Conservation (phyloP, 2,329 filamentous ascomycete species). For the Dichotomopilus funicola region DNA sequence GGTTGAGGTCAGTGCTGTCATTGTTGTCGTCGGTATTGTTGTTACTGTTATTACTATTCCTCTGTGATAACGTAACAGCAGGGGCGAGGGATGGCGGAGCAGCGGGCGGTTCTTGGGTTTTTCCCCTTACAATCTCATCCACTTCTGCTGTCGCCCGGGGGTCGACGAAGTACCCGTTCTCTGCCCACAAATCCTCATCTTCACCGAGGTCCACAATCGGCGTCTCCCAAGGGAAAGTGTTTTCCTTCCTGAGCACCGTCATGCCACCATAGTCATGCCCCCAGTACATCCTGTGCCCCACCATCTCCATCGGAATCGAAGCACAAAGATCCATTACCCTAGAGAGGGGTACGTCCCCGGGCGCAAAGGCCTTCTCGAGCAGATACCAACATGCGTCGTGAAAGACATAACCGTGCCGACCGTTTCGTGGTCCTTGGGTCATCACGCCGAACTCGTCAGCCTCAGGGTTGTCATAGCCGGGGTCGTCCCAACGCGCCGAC, state of each 20-base stretch:
- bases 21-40: too few relatives aligned
- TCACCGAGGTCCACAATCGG: background rate
- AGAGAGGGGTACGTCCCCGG: background rate
- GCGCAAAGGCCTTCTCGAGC: background rate
- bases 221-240: background rate
- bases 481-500: constrained; percentile 2
- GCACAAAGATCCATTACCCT: background rate
- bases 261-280: constrained; percentile 1
- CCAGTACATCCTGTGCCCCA: background rate
- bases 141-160: background rate
- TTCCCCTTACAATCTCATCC: background rate
- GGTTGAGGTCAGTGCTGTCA: too few relatives aligned
- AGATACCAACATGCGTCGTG: constrained; percentile 5
- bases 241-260: background rate
- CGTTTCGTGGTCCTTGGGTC: background rate
- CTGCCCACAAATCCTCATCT: background rate
- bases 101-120: background rate
- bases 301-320: background rate
- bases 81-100: background rate
- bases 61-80: background rate
- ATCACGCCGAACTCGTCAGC: background rate
- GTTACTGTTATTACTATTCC: too few relatives aligned
- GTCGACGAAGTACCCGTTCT: background rate
- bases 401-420: background rate
- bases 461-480: background rate